These are phyloP conservation scores for Arthromyces matolae DNA, from an alignment of 768 basidiomycete species.

Conservation along the genomic window DNA sequence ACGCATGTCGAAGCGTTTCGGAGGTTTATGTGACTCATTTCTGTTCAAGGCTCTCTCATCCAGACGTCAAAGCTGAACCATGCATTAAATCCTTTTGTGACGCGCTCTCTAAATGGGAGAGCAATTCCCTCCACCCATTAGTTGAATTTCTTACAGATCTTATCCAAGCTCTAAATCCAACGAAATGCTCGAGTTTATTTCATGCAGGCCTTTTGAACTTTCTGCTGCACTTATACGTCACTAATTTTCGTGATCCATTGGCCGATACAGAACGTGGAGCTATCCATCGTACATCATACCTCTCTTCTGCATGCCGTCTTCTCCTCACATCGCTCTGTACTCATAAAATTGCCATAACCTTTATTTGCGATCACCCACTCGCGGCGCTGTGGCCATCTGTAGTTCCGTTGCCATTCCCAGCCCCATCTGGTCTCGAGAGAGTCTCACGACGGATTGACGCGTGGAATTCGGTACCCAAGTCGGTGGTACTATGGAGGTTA, in stretches of 20 bases:
- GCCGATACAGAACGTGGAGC: slow-evolving; percentile 4
- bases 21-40: neutral
- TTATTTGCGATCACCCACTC: slow-evolving; percentile 3
- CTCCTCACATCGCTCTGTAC: slow-evolving; percentile 2
- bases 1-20: neutral
- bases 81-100: slow-evolving; percentile 1
- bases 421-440: neutral
- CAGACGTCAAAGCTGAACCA: neutral
- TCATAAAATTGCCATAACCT: neutral
- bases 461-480: neutral
- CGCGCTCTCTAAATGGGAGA: slow-evolving; percentile 8
- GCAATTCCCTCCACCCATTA: slow-evolving; percentile 6
- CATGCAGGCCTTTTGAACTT: slow-evolving; percentile 4
- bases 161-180: neutral
- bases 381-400: slow-evolving; percentile 8
- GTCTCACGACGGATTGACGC: neutral
- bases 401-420: slow-evolving; percentile 1
- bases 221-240: slow-evolving; percentile 8
- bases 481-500: slow-evolving; percentile 4
- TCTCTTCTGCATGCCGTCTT: slow-evolving; percentile 1
- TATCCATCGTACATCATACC: slow-evolving; percentile 3
- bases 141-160: slow-evolving; percentile 5
- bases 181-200: neutral
- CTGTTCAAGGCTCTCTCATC: neutral
- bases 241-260: slow-evolving; percentile 7